These are phyloP conservation scores for Clonostachys byssicola DNA, from an alignment of 2,329 filamentous ascomycete genomes.

Conservation along the genomic window DNA sequence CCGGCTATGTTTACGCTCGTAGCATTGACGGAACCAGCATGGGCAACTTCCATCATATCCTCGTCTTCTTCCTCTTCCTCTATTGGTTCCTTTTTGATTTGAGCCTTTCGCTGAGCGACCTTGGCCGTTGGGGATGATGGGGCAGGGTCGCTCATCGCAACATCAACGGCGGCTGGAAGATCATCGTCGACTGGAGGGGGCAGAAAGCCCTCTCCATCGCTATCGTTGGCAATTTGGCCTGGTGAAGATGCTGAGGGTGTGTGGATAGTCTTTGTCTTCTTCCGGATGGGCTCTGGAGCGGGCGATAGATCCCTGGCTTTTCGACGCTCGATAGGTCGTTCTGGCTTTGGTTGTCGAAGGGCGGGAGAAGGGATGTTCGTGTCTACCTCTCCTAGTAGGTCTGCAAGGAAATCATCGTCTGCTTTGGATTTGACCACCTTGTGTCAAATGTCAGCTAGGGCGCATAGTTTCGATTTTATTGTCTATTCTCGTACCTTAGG, in stretches of 20 bases:
- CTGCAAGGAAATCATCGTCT: slow-evolving; percentile 82
- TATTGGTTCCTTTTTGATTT: slow-evolving; percentile 38
- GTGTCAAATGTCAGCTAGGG: slow-evolving; percentile 1
- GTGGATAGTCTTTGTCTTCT: slow-evolving; percentile 52
- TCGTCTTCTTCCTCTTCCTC: slow-evolving; percentile 77
- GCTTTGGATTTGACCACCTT: slow-evolving; percentile 77
- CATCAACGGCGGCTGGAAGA: slow-evolving; percentile 40
- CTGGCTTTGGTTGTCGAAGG: slow-evolving; percentile 53
- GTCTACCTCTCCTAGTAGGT: slow-evolving; percentile 84
- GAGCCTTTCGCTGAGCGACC: slow-evolving; percentile 67
- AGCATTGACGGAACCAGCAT: slow-evolving; percentile 64
- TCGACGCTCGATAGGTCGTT: slow-evolving; percentile 72
- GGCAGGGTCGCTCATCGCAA: slow-evolving; percentile 81
- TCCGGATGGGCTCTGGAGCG: slow-evolving; percentile 48
- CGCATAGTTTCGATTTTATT: slow-evolving; percentile 6
- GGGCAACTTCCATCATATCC: slow-evolving; percentile 82
- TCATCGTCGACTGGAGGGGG: slow-evolving; percentile 52
- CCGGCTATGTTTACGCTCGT: slow-evolving; percentile 82
- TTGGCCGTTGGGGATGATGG: slow-evolving; percentile 86
- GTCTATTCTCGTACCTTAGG: slow-evolving; percentile 58
- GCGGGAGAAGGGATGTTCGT: slow-evolving; percentile 58
- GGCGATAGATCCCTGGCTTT: slow-evolving; percentile 81
- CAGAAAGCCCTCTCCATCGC: slow-evolving; percentile 56
- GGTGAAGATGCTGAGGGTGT: slow-evolving; percentile 40
- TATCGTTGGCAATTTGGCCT: slow-evolving; percentile 37